Base-by-base conservation (phyloP, 2,329 filamentous ascomycete species). In the Sporothrix euskadiensis region DNA sequence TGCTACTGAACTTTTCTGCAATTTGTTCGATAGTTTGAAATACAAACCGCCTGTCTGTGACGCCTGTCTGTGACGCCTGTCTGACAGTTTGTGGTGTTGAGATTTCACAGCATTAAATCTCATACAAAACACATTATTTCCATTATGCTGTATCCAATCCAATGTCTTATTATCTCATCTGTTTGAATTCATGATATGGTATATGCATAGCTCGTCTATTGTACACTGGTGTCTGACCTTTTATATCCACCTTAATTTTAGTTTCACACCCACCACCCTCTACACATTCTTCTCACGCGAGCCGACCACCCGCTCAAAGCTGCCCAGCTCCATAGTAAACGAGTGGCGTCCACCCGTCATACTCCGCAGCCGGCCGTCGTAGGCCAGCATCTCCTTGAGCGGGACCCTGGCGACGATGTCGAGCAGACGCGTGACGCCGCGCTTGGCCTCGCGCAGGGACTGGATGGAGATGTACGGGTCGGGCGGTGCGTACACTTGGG, bases 351-450 rank as follows among this genome's bases (percentile, higher is more conserved):
- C 96, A 2, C 91, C 92, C 3, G 95, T 99, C 84, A 97, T 87
- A 82, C 93, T 94, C 71, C 96, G 86, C 76, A 99, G 83, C 80
- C 97, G 93, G 80, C 94, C 93, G 77, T 98, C 85, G 81, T 98
- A 99, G 57, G 95, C 93, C 49, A 98, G 91, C 93, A 98, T 98
- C 82, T 98, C 95, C 83, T 96, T 97, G 78, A 98, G 85, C 44
- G 96, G 96, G 39, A 98, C 95, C 78, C 92, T 90, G 30, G 94
- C 96, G 12, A 91, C 90, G 77, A 99, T 93, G 69, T 91, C 87
- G 73, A 87, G 84, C 83, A 84, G 85, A 63, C 85, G 83, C 72
- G 83, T 82, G 47, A 82, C 83, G 52, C 82, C 85, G 77, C 84
- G 85, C 79, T 85, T 86, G 8, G 78, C 78, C 56, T 84, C 84